A percentile compares a stretch with the other conserved stretches of the same genome.
Evolutionary conservation across 257 asterid genomes (phyloP).

Genomic region (Solanum ossicruentum): DNA sequence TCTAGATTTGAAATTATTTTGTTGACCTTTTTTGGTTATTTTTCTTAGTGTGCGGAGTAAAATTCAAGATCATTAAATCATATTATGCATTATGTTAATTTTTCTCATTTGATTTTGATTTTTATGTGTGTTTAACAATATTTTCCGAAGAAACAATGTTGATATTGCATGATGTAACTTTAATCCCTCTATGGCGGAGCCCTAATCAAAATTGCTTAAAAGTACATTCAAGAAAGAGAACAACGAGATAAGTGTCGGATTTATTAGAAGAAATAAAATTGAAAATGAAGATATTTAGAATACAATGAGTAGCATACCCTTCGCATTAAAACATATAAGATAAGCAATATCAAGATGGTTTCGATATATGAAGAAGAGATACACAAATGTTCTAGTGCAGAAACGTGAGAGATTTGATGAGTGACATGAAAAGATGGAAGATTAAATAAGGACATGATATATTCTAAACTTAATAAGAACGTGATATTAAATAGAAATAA

Average conservation of each 20-base stretch:
- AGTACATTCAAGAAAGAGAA: no score
- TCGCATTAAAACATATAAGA: not conserved
- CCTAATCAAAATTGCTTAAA: no score
- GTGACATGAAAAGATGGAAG: not conserved
- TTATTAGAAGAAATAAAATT: not conserved
- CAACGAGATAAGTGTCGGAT: not conserved
- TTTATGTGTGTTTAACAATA: not conserved
- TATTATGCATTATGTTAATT: no score
- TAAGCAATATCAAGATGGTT: not conserved
- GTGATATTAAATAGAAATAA: not conserved
- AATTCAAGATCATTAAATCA: not conserved
- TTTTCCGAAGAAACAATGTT: not conserved
- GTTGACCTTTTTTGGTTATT: accelerated
- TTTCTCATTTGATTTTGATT: not conserved
- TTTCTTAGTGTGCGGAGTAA: not conserved
- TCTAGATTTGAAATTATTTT: not conserved
- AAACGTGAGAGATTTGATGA: not conserved
- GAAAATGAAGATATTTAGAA: no score
- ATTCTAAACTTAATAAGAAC: not conserved
- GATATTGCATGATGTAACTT: not conserved
- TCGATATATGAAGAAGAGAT: not conserved
- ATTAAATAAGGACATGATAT: accelerated
- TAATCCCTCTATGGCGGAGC: not conserved
- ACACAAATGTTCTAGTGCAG: not conserved
- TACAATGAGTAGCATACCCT: no score